These are phyloP conservation scores for Mimosa bimucronata DNA, from an alignment of 306 rosid species.

Conservation along the genomic window DNA sequence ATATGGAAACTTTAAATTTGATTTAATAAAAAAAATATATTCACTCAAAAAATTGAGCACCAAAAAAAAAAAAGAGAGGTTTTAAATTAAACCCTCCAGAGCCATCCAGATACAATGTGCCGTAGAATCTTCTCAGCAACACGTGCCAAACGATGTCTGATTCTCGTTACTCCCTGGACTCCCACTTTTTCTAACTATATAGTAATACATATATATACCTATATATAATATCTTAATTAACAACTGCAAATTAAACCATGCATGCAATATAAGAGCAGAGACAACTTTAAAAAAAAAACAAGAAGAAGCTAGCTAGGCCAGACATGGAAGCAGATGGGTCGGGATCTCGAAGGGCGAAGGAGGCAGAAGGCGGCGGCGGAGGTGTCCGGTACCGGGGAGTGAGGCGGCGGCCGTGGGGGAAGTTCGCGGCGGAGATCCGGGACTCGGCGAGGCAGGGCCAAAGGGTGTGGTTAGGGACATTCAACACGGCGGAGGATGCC, in stretches of 20 bases:
- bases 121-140: constrained; percentile 40
- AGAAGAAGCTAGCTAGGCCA: no score
- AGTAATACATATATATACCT: neutral
- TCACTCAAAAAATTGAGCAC: neutral
- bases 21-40: no score
- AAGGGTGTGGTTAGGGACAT: constrained; percentile 88
- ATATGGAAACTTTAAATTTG: no score
- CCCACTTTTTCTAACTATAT: constrained; percentile 35
- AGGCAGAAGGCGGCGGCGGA: constrained; percentile 8
- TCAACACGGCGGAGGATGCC: constrained; percentile 89
- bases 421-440: constrained; percentile 91
- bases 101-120: constrained; percentile 70
- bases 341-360: constrained; percentile 38
- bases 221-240: no score
- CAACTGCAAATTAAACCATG: constrained; percentile 6
- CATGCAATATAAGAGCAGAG: constrained; percentile 33
- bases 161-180: no score
- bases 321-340: constrained; percentile 37
- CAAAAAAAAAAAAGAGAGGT: constrained; percentile 23
- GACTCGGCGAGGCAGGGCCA: constrained; percentile 72
- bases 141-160: constrained; percentile 41
- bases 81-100: constrained; percentile 33
- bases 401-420: constrained; percentile 86
- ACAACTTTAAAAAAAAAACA: neutral
- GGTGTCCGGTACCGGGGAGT: constrained; percentile 73